Evolutionary conservation across 2,329 filamentous ascomycete genomes (phyloP).

Genomic region (Sporothrix variecibatus): DNA sequence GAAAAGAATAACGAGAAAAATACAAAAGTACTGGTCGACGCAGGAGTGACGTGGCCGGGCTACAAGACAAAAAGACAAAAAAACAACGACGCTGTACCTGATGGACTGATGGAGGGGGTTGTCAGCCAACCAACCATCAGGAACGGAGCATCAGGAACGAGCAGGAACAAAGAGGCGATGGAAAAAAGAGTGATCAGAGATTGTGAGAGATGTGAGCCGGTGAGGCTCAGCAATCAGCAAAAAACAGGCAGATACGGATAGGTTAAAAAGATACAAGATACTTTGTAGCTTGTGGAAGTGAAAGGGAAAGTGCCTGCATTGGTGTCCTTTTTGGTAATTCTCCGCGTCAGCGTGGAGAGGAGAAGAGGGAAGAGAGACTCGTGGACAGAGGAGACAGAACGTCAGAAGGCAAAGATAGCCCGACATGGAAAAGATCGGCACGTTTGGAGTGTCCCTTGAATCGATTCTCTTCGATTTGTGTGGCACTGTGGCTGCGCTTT

Average conservation of each 20-base stretch:
- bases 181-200: background rate
- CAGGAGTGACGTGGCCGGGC: background rate
- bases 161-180: too few species aligned
- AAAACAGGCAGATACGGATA: background rate
- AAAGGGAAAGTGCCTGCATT: background rate
- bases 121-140: background rate
- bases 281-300: too few species aligned
- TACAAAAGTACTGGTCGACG: background rate
- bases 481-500: background rate
- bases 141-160: background rate
- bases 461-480: background rate
- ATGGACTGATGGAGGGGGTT: background rate
- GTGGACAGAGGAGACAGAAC: background rate
- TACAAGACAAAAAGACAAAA: background rate
- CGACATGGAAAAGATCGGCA: background rate
- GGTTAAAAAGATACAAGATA: background rate
- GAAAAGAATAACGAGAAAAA: background rate
- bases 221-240: background rate
- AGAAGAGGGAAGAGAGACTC: background rate
- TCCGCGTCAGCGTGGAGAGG: background rate
- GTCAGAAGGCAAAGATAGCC: too few species aligned
- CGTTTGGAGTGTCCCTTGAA: background rate
- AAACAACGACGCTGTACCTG: background rate
- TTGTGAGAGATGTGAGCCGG: background rate
- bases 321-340: background rate